phyloP scores from a whole-genome alignment of 1,284 basidiomycete genomes.

The Trametes polyzona region DNA sequence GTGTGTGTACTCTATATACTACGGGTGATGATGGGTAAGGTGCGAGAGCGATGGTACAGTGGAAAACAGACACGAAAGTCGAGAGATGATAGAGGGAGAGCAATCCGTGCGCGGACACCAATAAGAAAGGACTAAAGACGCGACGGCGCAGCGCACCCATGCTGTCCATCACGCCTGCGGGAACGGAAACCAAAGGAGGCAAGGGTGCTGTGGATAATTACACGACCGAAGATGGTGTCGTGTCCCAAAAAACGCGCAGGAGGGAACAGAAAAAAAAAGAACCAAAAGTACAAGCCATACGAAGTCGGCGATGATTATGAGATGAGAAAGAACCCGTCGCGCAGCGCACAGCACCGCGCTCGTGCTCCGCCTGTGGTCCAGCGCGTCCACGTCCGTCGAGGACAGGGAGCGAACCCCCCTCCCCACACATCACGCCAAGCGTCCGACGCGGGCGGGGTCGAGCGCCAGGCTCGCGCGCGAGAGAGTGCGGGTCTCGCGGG shows the following conservation, averaged over 20 bases:
- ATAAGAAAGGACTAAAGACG: slow-evolving; percentile 4
- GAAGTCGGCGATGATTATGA: slow-evolving; percentile 2
- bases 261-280: slow-evolving; percentile 1
- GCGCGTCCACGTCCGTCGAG: slow-evolving; percentile 19
- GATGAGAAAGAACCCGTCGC: slow-evolving; percentile 11
- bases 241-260: background rate
- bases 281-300: slow-evolving; percentile 13
- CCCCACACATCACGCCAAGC: slow-evolving; percentile 13
- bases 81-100: slow-evolving; percentile 4
- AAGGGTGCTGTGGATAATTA: slow-evolving; percentile 6
- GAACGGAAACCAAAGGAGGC: background rate
- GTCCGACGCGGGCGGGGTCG: slow-evolving; percentile 12
- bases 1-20: slow-evolving; percentile 26
- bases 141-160: slow-evolving; percentile 9
- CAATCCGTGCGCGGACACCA: slow-evolving; percentile 8
- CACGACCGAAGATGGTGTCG: slow-evolving; percentile 1
- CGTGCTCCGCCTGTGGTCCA: slow-evolving; percentile 15
- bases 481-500: slow-evolving; percentile 3
- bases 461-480: slow-evolving; percentile 11
- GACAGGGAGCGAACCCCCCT: background rate
- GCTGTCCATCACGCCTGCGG: slow-evolving; percentile 8
- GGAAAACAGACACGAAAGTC: slow-evolving; percentile 12
- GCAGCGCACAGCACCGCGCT: slow-evolving; percentile 25
- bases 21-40: slow-evolving; percentile 23
- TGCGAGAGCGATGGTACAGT: slow-evolving; percentile 25